phyloP scores from a whole-genome alignment of 148 eudicot species.

The Pharnaceum exiguum region DNA sequence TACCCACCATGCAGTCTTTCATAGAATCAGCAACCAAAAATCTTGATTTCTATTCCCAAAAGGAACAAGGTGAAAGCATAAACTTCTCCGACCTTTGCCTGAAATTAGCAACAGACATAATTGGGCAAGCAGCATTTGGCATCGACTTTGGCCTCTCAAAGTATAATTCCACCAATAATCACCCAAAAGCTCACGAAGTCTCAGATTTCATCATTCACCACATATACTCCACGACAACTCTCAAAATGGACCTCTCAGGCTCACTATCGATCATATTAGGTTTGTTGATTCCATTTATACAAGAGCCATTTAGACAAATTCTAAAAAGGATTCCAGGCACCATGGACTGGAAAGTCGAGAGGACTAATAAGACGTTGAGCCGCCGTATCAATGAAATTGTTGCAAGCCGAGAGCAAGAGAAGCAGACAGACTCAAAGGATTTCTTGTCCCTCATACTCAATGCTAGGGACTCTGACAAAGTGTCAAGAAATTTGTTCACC shows the following conservation, averaged over 20 bases:
- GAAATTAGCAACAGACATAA: conserved; percentile 72
- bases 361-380: conserved; percentile 43
- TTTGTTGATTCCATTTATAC: conserved; percentile 65
- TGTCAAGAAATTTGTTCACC: conserved; percentile 47
- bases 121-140: conserved; percentile 89
- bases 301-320: conserved; percentile 70
- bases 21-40: conserved; percentile 46
- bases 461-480: conserved; percentile 51
- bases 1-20: conserved; percentile 78
- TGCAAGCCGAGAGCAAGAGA: conserved; percentile 33
- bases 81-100: conserved; percentile 65
- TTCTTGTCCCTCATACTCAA: conserved; percentile 71
- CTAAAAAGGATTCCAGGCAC: conserved; percentile 75
- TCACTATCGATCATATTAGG: conserved; percentile 81
- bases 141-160: conserved; percentile 75
- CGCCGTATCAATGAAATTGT: conserved; percentile 60
- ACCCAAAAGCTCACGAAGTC: conserved; percentile 24
- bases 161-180: conserved; percentile 25
- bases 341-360: conserved; percentile 75
- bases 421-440: conserved; percentile 47
- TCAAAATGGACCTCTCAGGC: conserved; percentile 91
- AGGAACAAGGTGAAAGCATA: conserved; percentile 29
- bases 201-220: conserved; percentile 72
- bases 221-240: conserved; percentile 74
- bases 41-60: conserved; percentile 15